Evolutionary conservation across 1,284 basidiomycete genomes (phyloP), one percentile per base, ranked within the genome.

Genomic region (Vanrija sp.): DNA sequence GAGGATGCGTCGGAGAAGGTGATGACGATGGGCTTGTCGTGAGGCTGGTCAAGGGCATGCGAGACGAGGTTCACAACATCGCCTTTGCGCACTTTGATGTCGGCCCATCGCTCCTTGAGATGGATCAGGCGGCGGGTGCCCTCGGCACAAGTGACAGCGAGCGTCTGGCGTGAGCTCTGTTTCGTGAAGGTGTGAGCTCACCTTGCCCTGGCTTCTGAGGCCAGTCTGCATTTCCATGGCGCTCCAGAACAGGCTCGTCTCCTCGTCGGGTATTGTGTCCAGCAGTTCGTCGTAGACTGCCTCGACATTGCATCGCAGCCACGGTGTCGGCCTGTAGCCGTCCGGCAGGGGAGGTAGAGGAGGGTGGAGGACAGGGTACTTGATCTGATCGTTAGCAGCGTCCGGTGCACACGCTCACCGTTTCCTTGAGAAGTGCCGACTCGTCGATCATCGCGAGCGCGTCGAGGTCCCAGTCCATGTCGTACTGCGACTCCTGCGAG

Each of bases 51-150:
- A 31, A 75, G 63, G 5, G 42, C 75, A 64, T 63, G 78, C 35
- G 64, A 73, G 53, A 94, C 77, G 49, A 90, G 76, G 68, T 94
- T 93, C 55, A 93, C 75, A 22, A 80, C 81, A 68, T 96, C 90
- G 56, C 85, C 65, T 45, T 45, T 50, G 23, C 59, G 53, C 12
- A 69, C 47, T 1, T 53, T 55, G n/a, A 71, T 31, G 36, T 72
- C 67, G 2, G 64, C 62, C 73, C 71, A 72, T n/a, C 70, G 61
- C 47, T 72, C 73, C 49, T 69, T 71, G 24, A 75, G 64, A 38
- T 72, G 72, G 6, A 73, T 61, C 5, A 69, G 51, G 14, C 64
- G 61, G 9, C 47, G 56, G 0, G 25, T 41, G 1, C 56, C 59
- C 8, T 60, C 48, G 0, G 55, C 54, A 3, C 56, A 39, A 3